These are phyloP conservation scores for Monosporascus sp. DNA, from an alignment of 2,329 filamentous ascomycete species.

Conservation along the genomic window DNA sequence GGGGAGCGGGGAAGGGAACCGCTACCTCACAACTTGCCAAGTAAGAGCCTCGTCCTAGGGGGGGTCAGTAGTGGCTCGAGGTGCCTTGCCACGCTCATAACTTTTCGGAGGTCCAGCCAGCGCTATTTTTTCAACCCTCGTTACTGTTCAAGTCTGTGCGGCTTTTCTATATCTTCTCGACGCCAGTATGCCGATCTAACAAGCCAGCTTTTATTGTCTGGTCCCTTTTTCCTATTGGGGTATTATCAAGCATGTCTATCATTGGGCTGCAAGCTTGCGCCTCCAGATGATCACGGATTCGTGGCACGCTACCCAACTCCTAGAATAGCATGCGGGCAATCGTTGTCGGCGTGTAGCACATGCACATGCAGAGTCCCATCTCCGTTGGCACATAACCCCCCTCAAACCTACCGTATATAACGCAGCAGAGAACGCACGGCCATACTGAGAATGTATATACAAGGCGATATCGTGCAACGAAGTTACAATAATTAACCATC, in stretches of 20 bases:
- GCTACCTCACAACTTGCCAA: background rate
- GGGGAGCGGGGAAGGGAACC: background rate
- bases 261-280: background rate
- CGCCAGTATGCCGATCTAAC: too few species aligned
- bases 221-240: background rate
- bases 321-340: background rate
- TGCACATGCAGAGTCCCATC: background rate
- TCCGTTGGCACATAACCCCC: background rate
- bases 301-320: background rate
- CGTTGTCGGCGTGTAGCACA: background rate
- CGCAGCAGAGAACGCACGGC: too few species aligned
- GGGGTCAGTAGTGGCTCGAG: too few species aligned
- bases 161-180: too few species aligned
- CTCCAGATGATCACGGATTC: background rate
- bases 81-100: too few species aligned
- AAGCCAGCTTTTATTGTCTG: background rate
- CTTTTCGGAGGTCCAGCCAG: too few species aligned
- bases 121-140: too few species aligned
- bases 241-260: background rate
- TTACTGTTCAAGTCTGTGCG: too few species aligned
- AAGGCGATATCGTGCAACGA: too few species aligned
- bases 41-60: too few species aligned
- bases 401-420: background rate
- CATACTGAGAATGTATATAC: too few species aligned
- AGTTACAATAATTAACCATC: too few species aligned